Evolutionary conservation across 495 filamentous ascomycete genomes (phyloP), one percentile per base, ranked within the genome.

Genomic region (Aspergillus nidulans): DNA sequence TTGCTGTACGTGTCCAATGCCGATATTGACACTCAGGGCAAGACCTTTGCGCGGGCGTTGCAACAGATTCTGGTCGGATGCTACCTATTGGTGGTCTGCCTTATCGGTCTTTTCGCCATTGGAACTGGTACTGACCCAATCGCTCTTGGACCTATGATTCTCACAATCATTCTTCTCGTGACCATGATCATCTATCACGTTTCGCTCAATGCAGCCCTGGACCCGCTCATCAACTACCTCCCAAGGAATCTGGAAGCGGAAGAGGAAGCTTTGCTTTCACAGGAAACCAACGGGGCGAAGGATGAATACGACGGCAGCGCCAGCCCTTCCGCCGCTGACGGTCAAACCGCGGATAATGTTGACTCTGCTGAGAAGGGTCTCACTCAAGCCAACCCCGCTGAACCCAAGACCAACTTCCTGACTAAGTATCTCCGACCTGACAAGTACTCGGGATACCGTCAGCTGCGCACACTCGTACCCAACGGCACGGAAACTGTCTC

Each of bases 61-160:
- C 91, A 97, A 68, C 94, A 98, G 59, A 83, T 95, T 56, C 87
- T 92, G 39, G 85, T 88, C 1, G 94, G 94, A 58, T 79, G 94
- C 52, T 98, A 98, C 69, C 73, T 98, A 15, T 80, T 84, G 30
- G 84, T 92, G 56, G 62, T 92, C 55, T 96, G 90, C 71, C 77
- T 98, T 74, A 90, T 98, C 52, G 94, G 91, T 58, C 81, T 98
- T 15, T 94, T 97, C 60, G 91, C 78, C 55, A 85, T 91, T 46
- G 83, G 78, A 9, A 72, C 74, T 7, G 79, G 72, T 20, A 83
- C 72, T 49, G 79, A 86, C 52, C 77, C 74, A 4, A 74, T 78
- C 4, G 77, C 76, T 3, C 58, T 84, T 16, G 94, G 92, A 1
- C 94, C 94, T 5, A 61, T 95, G 52, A 72, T 95, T 49, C 78